These are phyloP conservation scores for Xylariaceae sp. DNA, from an alignment of 2,329 filamentous ascomycete species.

Conservation along the genomic window DNA sequence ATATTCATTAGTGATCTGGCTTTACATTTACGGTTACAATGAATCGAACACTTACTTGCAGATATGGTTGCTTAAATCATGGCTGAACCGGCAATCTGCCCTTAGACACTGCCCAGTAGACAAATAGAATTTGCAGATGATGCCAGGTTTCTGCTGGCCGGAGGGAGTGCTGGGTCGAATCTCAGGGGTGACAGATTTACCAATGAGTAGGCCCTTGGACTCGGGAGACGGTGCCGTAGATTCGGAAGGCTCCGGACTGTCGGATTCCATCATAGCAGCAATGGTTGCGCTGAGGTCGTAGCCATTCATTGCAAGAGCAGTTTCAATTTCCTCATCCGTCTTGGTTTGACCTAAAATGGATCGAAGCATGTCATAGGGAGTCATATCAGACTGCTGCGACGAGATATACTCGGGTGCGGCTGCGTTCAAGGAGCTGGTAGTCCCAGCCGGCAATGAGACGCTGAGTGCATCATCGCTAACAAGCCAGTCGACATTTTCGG, in stretches of 20 bases:
- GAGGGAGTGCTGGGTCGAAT: conserved; percentile 71
- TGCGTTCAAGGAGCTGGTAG: conserved; percentile 66
- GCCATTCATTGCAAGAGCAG: conserved; percentile 79
- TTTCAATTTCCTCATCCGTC: conserved; percentile 90
- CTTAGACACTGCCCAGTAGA: conserved; percentile 92
- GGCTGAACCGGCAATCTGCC: conserved; percentile 94
- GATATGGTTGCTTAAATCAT: conserved; percentile 89
- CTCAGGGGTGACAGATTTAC: conserved; percentile 79
- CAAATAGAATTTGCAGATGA: conserved; percentile 96
- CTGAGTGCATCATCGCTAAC: conserved; percentile 83
- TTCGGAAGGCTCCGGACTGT: conserved; percentile 46
- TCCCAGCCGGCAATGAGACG: conserved; percentile 66
- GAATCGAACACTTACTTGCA: conserved; percentile 85
- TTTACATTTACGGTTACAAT: conserved; percentile 45
- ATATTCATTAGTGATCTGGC: conserved; percentile 11
- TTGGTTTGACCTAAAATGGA: conserved; percentile 86
- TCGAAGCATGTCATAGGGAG: conserved; percentile 93
- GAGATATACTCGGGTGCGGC: conserved; percentile 73
- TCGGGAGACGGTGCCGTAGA: conserved; percentile 45
- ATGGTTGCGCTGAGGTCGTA: conserved; percentile 94
- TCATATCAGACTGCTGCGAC: conserved; percentile 79
- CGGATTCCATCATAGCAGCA: conserved; percentile 75
- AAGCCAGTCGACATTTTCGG: conserved; percentile 95
- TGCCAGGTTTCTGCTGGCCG: conserved; percentile 70
- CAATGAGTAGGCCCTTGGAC: conserved; percentile 67